Conservation (phyloP, 441 rosid species). For the Gossypium gossypioides region DNA sequence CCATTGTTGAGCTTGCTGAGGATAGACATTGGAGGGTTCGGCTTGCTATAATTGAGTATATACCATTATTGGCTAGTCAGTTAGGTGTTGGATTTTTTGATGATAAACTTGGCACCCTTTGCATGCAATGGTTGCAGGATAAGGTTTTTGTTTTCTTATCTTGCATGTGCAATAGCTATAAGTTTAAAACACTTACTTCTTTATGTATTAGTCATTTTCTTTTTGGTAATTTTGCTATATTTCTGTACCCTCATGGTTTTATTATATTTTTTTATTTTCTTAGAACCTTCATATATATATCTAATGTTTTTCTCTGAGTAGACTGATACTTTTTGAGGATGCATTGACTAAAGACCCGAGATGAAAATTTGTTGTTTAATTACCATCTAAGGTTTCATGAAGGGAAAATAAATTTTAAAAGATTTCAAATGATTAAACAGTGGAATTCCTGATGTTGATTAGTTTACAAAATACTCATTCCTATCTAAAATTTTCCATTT, state of each 20-base stretch:
- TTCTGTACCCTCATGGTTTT: not conserved
- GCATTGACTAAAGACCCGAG: not conserved
- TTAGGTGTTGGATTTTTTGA: slow-evolving; percentile 85
- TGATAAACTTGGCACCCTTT: slow-evolving; percentile 82
- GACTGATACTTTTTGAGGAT: not conserved
- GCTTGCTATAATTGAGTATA: slow-evolving; percentile 96
- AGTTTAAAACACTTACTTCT: not conserved
- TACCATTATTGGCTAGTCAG: slow-evolving; percentile 93
- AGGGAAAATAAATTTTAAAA: not conserved
- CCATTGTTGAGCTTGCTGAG: slow-evolving; percentile 98
- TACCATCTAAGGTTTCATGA: not conserved
- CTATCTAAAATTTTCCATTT: not conserved
- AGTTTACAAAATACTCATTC: not conserved
- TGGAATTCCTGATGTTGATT: not conserved
- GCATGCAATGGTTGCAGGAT: slow-evolving; percentile 94
- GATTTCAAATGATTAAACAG: not conserved
- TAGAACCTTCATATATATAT: not conserved
- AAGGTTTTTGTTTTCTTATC: slow-evolving; percentile 42
- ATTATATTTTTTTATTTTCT: not conserved
- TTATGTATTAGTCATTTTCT: not conserved
- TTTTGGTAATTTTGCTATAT: not conserved
- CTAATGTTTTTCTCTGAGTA: not conserved
- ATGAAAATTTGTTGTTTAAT: not conserved
- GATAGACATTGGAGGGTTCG: slow-evolving; percentile 98
- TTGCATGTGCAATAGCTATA: not conserved